phyloP scores from a whole-genome alignment of 306 rosid species.

The Prunus kanzakura region DNA sequence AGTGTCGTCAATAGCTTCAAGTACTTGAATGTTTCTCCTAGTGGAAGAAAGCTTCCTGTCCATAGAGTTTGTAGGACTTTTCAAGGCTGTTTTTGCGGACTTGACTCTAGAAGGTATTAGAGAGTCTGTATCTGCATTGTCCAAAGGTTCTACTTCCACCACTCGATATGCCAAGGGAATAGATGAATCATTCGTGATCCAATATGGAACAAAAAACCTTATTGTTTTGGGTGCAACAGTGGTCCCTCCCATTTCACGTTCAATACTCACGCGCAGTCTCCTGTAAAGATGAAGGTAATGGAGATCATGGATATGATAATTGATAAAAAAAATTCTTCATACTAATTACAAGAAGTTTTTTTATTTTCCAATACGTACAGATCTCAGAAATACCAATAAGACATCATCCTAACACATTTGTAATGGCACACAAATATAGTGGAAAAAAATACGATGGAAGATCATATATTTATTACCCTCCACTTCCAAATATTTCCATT shows the following conservation, averaged over 20 bases:
- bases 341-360: not conserved
- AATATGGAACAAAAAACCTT: slow-evolving; percentile 87
- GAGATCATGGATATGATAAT: slow-evolving; percentile 16
- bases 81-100: slow-evolving; percentile 74
- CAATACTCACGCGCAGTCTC: slow-evolving; percentile 89
- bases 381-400: not conserved
- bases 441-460: not conserved
- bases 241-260: slow-evolving; percentile 93
- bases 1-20: slow-evolving; percentile 82
- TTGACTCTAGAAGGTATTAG: slow-evolving; percentile 54
- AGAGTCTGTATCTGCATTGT: slow-evolving; percentile 64
- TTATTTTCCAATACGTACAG: not conserved
- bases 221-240: slow-evolving; percentile 79
- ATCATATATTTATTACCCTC: not conserved
- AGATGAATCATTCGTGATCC: slow-evolving; percentile 85
- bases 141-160: slow-evolving; percentile 87
- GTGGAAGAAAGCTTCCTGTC: slow-evolving; percentile 61
- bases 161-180: slow-evolving; percentile 76
- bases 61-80: slow-evolving; percentile 65
- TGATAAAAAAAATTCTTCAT: not conserved
- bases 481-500: no score
- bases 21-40: slow-evolving; percentile 68
- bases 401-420: not conserved
- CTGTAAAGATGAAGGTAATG: slow-evolving; percentile 40
- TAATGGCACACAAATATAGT: not conserved